Evolutionary conservation across 2,329 filamentous ascomycete genomes (phyloP), one percentile per base, ranked within the genome.

Genomic region (Sclerotinia nivalis): DNA sequence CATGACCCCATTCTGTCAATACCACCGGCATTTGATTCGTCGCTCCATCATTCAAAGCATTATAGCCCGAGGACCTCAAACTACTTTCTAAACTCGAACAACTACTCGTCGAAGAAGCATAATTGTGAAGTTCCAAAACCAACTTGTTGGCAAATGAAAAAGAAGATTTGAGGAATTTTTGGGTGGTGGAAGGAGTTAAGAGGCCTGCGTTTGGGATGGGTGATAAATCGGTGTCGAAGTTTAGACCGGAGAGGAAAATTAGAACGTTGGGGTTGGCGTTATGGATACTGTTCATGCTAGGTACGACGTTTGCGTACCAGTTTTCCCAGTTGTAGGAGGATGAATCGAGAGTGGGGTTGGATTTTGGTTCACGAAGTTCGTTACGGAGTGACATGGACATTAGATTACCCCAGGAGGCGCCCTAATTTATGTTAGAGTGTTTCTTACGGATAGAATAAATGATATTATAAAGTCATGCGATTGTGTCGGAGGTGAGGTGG

Each of bases 191-290:
- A 0, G 73, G 68, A 50, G 70, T 50, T 0, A 73, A 71, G n/a
- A 70, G 65, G 0, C 71, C 73, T 5, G 68, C 72, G 13, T 69
- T 70, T 10, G 71, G 68, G 15, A 68, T 68, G n/a, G 74, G 72
- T 0, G 66, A 67, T 49, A 76, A 59, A n/a, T 73, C 76, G 3
- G 72, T 73, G 58, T 85, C 83, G 72, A 78, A 85, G 69, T 82
- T 79, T 0, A 85, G 75, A 0, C 84, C 84, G 1, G 83, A 84
- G 70, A 85, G 80, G 74, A 84, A 83, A 60, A 85, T 82, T 3
- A 85, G 73, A 2, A 83, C 76, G 37, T 81, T 75, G 0, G 81
- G 78, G 66, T 84, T 84, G 1, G 80, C 81, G 9, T 75, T 74
- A 65, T 85, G 77, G 37, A 85, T 79, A 12, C 77, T 71, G 13